Percentiles rank a stretch among this genome's conserved stretches.
Evolutionary conservation across 371 early-diverging fungal genomes (phyloP).

Genomic region (Ordospora pajunii): DNA sequence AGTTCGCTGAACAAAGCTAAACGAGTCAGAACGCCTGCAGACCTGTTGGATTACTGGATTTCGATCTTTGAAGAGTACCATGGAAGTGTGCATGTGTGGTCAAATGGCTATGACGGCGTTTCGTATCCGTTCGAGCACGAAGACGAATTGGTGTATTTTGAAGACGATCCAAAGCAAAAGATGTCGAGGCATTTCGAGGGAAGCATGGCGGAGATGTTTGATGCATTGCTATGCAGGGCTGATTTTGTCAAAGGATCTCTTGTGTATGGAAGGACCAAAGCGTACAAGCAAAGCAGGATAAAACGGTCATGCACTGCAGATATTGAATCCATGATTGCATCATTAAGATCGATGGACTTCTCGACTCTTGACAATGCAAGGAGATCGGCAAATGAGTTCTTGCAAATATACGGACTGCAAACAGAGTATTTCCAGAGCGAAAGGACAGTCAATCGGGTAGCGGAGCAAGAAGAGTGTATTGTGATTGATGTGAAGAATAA

Average conservation of each 20-base stretch:
- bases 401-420: not conserved
- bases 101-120: not conserved
- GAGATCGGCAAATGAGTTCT: not conserved
- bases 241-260: constrained; percentile 25
- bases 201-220: constrained; percentile 5
- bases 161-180: constrained; percentile 28
- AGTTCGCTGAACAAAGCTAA: not conserved
- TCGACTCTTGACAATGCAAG: not conserved
- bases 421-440: not conserved
- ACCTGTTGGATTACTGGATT: not conserved
- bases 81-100: not conserved
- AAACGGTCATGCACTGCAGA: not conserved
- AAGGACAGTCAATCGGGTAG: not conserved
- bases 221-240: constrained; percentile 7
- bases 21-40: not conserved
- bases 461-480: not conserved
- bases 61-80: not conserved
- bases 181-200: not conserved
- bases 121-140: not conserved
- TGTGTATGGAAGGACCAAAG: not conserved
- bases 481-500: not conserved
- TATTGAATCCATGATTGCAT: not conserved
- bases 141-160: constrained; percentile 13
- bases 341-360: not conserved
- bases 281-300: not conserved